Evolutionary conservation across 2,329 filamentous ascomycete genomes (phyloP), one percentile per base, ranked within the genome.

Genomic region (Aspergillus unguis): DNA sequence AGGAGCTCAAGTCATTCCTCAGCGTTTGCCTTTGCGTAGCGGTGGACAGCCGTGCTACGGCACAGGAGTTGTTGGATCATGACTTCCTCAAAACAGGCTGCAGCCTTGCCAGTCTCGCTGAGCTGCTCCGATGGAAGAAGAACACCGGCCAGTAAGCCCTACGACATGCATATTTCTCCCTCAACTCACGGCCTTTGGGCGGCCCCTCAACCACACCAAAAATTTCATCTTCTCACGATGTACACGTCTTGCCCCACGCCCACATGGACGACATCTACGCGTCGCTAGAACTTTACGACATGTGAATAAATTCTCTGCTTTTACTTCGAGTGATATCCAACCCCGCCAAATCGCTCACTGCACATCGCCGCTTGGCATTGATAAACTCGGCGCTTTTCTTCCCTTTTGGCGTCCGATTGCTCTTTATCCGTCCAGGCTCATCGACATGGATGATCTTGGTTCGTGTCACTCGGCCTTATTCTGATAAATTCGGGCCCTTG

Each of bases 11-110:
- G 80, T 89, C 90, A 25, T 99, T 99, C 83, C 75, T 99, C 67
- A 94, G 89, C 27, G 92, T 96, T 58, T 99, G 94, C 73, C 80
- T 99, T 43, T 97, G 94, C 65, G 94, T 99, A 43, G 92, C 97
- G 65, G 92, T 99, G 65, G 92, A 92, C 79, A 92, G 88, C 69
- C 85, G 94, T 69, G 94, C 94, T 9, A 96, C 90, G 27, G 91
- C 94, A 0, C 84, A 90, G 56, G 94, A 99, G 75, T 79, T 99
- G 45, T 78, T 97, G 56, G 84, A 86, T 55, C 92, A 97, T 69
- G 94, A 97, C 64, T 99, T 99, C 78, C 75, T 99, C 68, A 91
- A 92, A 78, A 88, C 89, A 65, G 92, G 94, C 23, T 97, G 92
- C 77, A 85, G 86, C 50, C 78, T 94, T 51, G 81, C 81, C 43